Evolutionary conservation across 23 red algal species (phyloP).

Genomic region (Pyropia haitanensis): DNA sequence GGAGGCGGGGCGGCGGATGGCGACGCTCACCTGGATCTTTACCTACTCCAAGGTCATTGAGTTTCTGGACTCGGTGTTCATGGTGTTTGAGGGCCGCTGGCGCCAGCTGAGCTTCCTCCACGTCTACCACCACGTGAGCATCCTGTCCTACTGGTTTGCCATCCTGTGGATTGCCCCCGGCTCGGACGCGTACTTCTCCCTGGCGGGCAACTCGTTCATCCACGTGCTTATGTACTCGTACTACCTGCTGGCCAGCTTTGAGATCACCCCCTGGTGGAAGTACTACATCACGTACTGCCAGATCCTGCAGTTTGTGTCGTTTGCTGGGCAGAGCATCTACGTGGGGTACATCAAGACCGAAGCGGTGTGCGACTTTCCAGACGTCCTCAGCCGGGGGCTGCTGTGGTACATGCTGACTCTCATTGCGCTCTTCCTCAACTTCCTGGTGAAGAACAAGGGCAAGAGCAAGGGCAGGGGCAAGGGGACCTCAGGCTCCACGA

Average conservation of each 20-base stretch:
- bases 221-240: conserved; percentile 77
- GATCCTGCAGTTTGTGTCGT: conserved; percentile 61
- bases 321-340: conserved; percentile 57
- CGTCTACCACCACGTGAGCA: conserved; percentile 68
- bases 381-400: conserved; percentile 32
- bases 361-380: conserved; percentile 40
- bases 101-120: conserved; percentile 69
- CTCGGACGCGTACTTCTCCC: conserved; percentile 64
- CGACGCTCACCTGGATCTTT: conserved; percentile 65
- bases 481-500: no score
- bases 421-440: conserved; percentile 68
- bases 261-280: conserved; percentile 58
- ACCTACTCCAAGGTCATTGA: conserved; percentile 68
- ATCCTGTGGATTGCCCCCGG: conserved; percentile 65
- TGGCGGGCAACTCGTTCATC: conserved; percentile 64
- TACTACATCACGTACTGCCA: conserved; percentile 67
- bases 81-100: conserved; percentile 66
- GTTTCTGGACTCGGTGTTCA: conserved; percentile 68
- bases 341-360: conserved; percentile 55
- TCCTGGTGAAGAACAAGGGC: conserved; percentile 51
- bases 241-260: conserved; percentile 65
- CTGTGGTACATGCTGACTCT: conserved; percentile 85
- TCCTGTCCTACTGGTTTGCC: conserved; percentile 63
- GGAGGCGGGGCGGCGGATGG: conserved; percentile 33
- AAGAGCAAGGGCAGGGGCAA: conserved; percentile 27